Evolutionary conservation across 2,329 filamentous ascomycete species (phyloP).

Genomic region (Epichloe hybrida): DNA sequence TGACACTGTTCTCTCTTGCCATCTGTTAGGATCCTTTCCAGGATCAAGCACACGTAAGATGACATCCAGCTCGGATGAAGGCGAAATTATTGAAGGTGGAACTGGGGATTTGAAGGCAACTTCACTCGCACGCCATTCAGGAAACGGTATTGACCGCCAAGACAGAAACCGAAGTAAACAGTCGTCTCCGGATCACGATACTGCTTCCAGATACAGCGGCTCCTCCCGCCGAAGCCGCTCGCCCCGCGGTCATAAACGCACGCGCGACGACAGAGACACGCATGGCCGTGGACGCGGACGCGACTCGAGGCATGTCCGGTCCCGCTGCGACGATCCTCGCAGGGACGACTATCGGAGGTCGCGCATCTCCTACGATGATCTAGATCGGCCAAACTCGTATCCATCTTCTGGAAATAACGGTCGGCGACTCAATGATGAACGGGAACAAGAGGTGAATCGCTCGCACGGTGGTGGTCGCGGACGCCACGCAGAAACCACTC

Average conservation of each 20-base stretch:
- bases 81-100: conserved; percentile 69
- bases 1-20: conserved; percentile 18
- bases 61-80: conserved; percentile 62
- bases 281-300: conserved; percentile 28
- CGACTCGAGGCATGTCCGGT: conserved; percentile 47
- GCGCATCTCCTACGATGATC: conserved; percentile 41
- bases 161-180: conserved; percentile 61
- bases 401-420: not conserved
- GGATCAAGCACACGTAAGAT: conserved; percentile 14
- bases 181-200: conserved; percentile 42
- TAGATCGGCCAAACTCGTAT: conserved; percentile 35
- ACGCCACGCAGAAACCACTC: conserved; percentile 22
- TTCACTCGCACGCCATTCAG: conserved; percentile 63
- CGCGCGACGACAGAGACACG: conserved; percentile 47
- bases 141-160: conserved; percentile 82
- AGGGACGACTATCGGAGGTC: conserved; percentile 33
- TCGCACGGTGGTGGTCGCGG: conserved; percentile 12
- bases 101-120: conserved; percentile 64
- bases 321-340: conserved; percentile 46
- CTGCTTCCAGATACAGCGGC: conserved; percentile 28
- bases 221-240: conserved; percentile 39
- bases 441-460: conserved; percentile 19
- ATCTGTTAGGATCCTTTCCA: conserved; percentile 5
- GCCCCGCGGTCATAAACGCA: conserved; percentile 54
- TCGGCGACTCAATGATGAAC: conserved; percentile 22